A percentile compares a stretch with the other conserved stretches of the same genome.
Conservation (phyloP, 371 early-diverging fungal genomes). For the Mortierella sp. region DNA sequence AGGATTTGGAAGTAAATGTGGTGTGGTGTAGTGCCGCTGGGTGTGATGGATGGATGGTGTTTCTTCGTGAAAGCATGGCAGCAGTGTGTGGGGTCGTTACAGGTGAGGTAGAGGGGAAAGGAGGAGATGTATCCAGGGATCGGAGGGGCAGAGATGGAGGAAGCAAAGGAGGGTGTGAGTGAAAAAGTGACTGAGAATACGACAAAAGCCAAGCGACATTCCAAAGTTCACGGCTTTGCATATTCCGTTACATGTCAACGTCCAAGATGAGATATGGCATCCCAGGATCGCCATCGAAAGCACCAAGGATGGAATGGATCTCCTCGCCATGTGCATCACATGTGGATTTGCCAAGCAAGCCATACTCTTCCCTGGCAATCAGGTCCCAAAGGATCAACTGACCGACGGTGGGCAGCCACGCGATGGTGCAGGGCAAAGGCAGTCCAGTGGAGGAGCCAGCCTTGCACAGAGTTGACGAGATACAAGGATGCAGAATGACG, state of each 20-base stretch:
- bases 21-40: background rate
- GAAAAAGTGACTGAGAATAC: background rate
- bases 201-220: conserved; percentile 1
- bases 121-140: background rate
- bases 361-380: too few species aligned
- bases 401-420: too few species aligned
- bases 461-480: too few species aligned
- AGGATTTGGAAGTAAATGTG: background rate
- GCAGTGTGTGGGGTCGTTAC: background rate
- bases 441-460: too few species aligned
- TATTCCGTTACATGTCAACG: conserved; percentile 17
- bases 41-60: conserved; percentile 21
- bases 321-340: too few species aligned
- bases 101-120: background rate
- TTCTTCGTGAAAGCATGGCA: conserved; percentile 23
- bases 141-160: background rate
- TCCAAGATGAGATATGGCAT: too few species aligned
- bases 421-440: too few species aligned
- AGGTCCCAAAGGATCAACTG: too few species aligned
- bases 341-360: too few species aligned
- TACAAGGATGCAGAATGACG: too few species aligned
- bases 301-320: too few species aligned
- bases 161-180: background rate
- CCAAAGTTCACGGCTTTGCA: conserved; percentile 10
- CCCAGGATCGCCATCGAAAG: too few species aligned